Evolutionary conservation across 306 rosid genomes (phyloP), one percentile per base, ranked within the genome.

Genomic region (Benincasa hispida): DNA sequence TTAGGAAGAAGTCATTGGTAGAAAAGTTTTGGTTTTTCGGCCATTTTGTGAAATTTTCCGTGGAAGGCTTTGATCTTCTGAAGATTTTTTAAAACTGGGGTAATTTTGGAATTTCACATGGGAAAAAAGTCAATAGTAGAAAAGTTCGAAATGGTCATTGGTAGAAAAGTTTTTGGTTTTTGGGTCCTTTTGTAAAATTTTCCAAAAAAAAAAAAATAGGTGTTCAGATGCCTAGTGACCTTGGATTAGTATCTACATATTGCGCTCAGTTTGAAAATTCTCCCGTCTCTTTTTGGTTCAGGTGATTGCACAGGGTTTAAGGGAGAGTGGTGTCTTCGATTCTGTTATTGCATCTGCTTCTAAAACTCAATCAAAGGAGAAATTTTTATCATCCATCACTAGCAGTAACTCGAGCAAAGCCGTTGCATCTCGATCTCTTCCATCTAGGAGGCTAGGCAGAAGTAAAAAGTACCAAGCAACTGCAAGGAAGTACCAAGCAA

Each of bases 291-390:
- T 54, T 66, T 51, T 35, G 35, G 59, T 72, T 68, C 85, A 94
- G 99, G 97, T 80, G 83, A 88, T 94, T 76, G 81, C 92, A 69
- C 95, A 94, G 83, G 96, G 97, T 45, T 80, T 94, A 77, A 84
- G 89, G 84, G 98, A 92, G 81, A 90, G 96, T 5, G 98, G 96
- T 35, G 89, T 94, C 66, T 94, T 94, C 89, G 92, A 88, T 83
- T 91, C 98, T 54, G 81, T 88, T 70, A 87, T 91, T 53, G 90
- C 94, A 74, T 91, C 95, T 24, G 98, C 97, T 8, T 87, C 92
- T 53, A 39, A 86, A 41, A 61, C 82, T 53, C 83, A 89, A 35
- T 90, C 96, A 39, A 94, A 89, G 84, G 93, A 92, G 54, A 94
- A 84, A 30, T 90, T 94, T 65, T 83, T 94, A 80, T 86, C 67